Percentiles rank a stretch among this genome's conserved stretches.
Conservation (phyloP, 139 green algal species). For the Chlamydomonas schloesseri region DNA sequence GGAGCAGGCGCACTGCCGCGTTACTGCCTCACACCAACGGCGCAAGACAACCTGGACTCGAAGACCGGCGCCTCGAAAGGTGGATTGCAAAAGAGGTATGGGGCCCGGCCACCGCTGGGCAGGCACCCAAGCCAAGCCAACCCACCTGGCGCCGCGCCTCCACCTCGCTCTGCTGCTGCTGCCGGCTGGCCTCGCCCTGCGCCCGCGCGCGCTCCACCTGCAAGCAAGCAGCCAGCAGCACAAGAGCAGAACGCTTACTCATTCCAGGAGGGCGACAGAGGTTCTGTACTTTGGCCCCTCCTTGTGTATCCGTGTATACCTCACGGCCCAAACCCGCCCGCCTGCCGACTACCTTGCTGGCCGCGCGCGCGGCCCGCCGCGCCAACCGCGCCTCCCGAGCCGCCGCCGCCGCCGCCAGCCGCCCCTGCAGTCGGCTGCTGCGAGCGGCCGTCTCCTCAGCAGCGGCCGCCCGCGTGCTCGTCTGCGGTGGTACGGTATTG, state of each 20-base stretch:
- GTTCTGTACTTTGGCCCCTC: background rate
- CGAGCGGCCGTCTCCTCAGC: background rate
- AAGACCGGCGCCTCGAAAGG: no score
- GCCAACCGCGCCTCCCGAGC: slow-evolving; percentile 21
- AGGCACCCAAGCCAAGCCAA: no score
- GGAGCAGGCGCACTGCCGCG: no score
- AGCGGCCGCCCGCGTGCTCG: background rate
- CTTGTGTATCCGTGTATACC: background rate
- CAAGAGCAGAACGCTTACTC: no score
- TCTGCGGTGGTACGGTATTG: background rate
- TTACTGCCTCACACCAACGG: no score
- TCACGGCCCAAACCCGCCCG: background rate
- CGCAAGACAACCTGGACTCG: no score
- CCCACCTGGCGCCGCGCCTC: slow-evolving; percentile 22
- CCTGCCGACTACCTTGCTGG: background rate
- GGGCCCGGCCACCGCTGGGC: no score
- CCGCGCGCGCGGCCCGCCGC: slow-evolving; percentile 12
- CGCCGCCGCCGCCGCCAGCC: slow-evolving; percentile 24
- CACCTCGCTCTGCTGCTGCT: slow-evolving; percentile 25
- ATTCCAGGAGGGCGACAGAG: no score
- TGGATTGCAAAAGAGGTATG: no score
- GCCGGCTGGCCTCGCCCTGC: slow-evolving; percentile 4
- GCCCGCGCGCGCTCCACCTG: slow-evolving; percentile 21
- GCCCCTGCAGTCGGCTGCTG: slow-evolving; percentile 20
- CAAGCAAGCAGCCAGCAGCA: background rate